Conservation (phyloP, 352 stramenopile species). For the Globisporangium barbulae region DNA sequence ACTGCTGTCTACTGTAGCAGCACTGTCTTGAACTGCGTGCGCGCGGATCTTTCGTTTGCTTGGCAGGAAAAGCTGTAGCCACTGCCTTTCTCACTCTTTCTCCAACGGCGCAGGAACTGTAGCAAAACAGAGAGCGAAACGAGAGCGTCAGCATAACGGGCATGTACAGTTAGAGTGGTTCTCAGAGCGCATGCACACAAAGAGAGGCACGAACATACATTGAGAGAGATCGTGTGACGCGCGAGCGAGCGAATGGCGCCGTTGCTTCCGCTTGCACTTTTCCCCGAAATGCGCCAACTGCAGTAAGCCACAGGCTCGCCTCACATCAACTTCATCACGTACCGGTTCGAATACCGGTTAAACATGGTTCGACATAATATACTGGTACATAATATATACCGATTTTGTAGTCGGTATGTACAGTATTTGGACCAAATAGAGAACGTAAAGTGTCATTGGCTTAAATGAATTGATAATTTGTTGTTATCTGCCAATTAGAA, state of each 20-base stretch:
- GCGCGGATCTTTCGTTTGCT: slow-evolving; percentile 3
- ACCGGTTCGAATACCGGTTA: not conserved
- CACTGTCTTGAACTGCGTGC: not conserved
- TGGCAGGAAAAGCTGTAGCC: not conserved
- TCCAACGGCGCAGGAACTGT: not conserved
- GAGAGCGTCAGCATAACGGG: not conserved
- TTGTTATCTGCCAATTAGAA: not conserved
- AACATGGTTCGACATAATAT: not conserved
- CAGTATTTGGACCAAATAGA: no score
- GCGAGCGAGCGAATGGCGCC: not conserved
- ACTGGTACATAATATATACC: not conserved
- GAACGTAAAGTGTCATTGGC: not conserved
- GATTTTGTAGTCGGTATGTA: not conserved
- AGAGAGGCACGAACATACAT: not conserved
- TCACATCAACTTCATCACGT: not conserved
- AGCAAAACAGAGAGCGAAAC: not conserved
- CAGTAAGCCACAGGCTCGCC: not conserved
- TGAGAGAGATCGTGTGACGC: not conserved
- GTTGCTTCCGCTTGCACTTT: slow-evolving; percentile 4
- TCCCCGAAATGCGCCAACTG: not conserved
- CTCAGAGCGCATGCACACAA: not conserved
- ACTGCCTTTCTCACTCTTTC: not conserved
- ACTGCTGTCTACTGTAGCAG: not conserved
- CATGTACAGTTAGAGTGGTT: not conserved
- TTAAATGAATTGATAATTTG: not conserved